A percentile compares a stretch with the other conserved stretches of the same genome.
Conservation (phyloP, 306 rosid genomes). For the Bauhinia variegata region DNA sequence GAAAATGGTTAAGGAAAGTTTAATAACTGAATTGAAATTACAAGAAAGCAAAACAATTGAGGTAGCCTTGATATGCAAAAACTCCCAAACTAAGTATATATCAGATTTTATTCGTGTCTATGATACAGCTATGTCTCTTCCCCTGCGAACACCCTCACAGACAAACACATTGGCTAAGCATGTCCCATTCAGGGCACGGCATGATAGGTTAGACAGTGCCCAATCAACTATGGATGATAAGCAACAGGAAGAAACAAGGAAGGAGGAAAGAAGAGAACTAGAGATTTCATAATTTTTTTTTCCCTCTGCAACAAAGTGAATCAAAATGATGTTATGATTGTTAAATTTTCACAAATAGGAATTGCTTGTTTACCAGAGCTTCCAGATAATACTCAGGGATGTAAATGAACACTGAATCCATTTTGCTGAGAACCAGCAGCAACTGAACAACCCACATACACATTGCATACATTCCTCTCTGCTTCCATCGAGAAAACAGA, state of each 20-base stretch:
- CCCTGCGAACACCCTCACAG: neutral
- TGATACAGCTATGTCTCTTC: conserved; percentile 6
- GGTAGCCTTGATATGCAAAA: neutral
- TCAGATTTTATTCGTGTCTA: conserved; percentile 8
- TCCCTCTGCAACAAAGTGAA: conserved; percentile 26
- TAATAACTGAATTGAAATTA: conserved; percentile 14
- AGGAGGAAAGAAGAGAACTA: conserved; percentile 4
- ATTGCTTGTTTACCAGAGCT: conserved; percentile 69
- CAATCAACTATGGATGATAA: conserved; percentile 25
- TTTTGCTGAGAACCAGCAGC: conserved; percentile 87
- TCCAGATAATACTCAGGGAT: conserved; percentile 91
- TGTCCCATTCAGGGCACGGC: neutral
- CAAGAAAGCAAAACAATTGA: conserved; percentile 25
- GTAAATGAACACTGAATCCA: conserved; percentile 72
- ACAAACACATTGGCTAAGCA: neutral
- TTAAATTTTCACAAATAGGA: conserved; percentile 12
- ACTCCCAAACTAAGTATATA: conserved; percentile 23
- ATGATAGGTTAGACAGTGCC: neutral
- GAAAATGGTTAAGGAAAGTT: conserved; percentile 17
- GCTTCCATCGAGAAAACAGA: conserved; percentile 85
- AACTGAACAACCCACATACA: conserved; percentile 98
- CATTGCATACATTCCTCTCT: conserved; percentile 96
- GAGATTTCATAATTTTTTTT: neutral
- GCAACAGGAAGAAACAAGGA: conserved; percentile 11
- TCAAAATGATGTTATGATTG: conserved; percentile 22